Evolutionary conservation across 495 filamentous ascomycete species (phyloP).

Genomic region (Annulohypoxylon maeteangense): DNA sequence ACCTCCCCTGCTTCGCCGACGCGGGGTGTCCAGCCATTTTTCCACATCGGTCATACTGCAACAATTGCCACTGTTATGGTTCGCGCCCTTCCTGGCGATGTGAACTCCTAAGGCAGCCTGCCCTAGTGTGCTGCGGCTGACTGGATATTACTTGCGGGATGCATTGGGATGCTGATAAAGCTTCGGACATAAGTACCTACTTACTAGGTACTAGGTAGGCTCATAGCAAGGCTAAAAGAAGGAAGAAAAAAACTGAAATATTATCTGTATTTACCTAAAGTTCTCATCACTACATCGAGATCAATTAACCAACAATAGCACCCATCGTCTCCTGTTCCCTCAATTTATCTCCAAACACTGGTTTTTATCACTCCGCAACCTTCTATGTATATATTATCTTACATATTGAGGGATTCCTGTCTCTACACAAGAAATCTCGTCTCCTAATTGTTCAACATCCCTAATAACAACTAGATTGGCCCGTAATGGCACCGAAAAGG

Average conservation of each 20-base stretch:
- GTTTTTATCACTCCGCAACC: neutral
- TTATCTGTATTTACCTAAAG: neutral
- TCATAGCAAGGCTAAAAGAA: slow-evolving; percentile 6
- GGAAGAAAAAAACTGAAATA: neutral
- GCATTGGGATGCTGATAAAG: slow-evolving; percentile 3
- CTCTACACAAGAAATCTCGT: neutral
- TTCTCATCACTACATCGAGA: neutral
- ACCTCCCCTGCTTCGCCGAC: neutral
- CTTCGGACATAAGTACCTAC: no score
- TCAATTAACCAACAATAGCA: neutral
- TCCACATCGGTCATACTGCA: neutral
- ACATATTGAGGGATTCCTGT: neutral
- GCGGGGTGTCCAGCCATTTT: neutral
- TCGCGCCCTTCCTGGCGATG: neutral
- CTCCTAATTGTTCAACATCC: neutral
- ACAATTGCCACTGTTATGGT: neutral
- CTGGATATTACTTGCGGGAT: neutral
- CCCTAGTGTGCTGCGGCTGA: neutral
- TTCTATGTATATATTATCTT: neutral
- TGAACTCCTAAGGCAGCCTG: neutral
- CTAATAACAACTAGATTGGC: neutral
- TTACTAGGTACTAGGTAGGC: slow-evolving; percentile 14
- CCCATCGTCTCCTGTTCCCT: neutral
- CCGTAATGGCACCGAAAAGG: neutral
- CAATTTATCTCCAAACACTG: neutral